phyloP scores from a whole-genome alignment of 2,329 filamentous ascomycete genomes.

The Xylariaceae sp. region DNA sequence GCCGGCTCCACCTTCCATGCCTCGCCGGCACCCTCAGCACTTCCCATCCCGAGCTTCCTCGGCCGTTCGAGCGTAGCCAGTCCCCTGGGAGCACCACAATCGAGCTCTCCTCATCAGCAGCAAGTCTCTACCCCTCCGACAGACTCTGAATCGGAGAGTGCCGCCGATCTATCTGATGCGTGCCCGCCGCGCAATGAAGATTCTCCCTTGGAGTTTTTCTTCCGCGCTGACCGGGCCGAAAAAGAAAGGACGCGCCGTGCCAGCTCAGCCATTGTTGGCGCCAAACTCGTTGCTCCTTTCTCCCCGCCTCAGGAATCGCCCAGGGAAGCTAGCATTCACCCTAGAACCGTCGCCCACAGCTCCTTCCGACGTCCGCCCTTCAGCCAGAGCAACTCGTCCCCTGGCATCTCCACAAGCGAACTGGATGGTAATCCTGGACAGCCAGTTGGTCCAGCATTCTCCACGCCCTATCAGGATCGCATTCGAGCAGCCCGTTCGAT shows the following conservation, averaged over 20 bases:
- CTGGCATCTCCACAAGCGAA: conserved; percentile 64
- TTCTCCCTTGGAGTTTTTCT: conserved; percentile 85
- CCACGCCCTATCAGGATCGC: conserved; percentile 60
- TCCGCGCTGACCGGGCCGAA: conserved; percentile 80
- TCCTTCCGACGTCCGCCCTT: conserved; percentile 30
- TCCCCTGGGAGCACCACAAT: conserved; percentile 42
- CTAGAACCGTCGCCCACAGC: conserved; percentile 32
- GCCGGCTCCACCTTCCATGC: conserved; percentile 93
- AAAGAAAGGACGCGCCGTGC: conserved; percentile 57
- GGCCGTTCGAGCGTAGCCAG: conserved; percentile 71
- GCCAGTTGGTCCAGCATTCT: conserved; percentile 62
- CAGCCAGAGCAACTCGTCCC: conserved; percentile 41
- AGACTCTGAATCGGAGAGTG: conserved; percentile 49
- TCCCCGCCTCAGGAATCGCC: conserved; percentile 48
- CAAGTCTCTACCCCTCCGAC: conserved; percentile 46
- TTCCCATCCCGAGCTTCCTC: conserved; percentile 85
- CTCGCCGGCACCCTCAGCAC: conserved; percentile 82
- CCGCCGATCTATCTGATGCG: conserved; percentile 31
- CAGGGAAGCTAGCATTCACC: conserved; percentile 30
- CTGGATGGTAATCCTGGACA: conserved; percentile 56
- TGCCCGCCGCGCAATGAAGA: conserved; percentile 41
- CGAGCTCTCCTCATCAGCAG: conserved; percentile 36
- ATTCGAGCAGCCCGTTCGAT: conserved; percentile 51
- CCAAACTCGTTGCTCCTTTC: conserved; percentile 38
- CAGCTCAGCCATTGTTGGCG: conserved; percentile 44